phyloP scores from a whole-genome alignment of 495 filamentous ascomycete species.

The Penicillium turbatum region DNA sequence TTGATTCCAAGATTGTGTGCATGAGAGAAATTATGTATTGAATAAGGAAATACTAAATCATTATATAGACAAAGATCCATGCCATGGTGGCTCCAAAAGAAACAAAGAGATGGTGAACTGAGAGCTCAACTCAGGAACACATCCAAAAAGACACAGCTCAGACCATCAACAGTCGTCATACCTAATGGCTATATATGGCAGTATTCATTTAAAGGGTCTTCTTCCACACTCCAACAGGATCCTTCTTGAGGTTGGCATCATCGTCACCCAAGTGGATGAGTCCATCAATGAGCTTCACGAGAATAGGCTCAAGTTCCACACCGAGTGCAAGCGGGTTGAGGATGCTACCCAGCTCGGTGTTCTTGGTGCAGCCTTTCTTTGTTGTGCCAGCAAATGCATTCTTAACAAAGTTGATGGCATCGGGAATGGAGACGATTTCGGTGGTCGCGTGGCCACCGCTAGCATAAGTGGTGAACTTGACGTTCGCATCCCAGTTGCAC shows the following conservation, averaged over 20 bases:
- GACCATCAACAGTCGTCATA: not conserved
- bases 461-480: slow-evolving; percentile 30
- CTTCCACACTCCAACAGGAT: slow-evolving; percentile 13
- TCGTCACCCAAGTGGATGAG: slow-evolving; percentile 12
- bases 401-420: slow-evolving; percentile 25
- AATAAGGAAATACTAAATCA: too few relatives aligned
- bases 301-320: slow-evolving; percentile 25
- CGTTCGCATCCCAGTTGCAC: slow-evolving; percentile 25
- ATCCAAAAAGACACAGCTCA: not conserved
- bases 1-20: too few relatives aligned
- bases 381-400: slow-evolving; percentile 27
- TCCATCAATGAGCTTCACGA: slow-evolving; percentile 22
- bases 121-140: not conserved
- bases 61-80: too few relatives aligned
- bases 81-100: too few relatives aligned
- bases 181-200: slow-evolving; percentile 2
- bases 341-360: slow-evolving; percentile 19
- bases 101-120: not conserved
- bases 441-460: slow-evolving; percentile 31
- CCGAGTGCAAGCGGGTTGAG: slow-evolving; percentile 31
- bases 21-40: too few relatives aligned
- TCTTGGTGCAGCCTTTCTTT: slow-evolving; percentile 16
- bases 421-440: slow-evolving; percentile 24
- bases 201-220: not conserved
- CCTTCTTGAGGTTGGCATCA: slow-evolving; percentile 20